Evolutionary conservation across 2,329 filamentous ascomycete genomes (phyloP).

Genomic region (Neofusicoccum ribis): DNA sequence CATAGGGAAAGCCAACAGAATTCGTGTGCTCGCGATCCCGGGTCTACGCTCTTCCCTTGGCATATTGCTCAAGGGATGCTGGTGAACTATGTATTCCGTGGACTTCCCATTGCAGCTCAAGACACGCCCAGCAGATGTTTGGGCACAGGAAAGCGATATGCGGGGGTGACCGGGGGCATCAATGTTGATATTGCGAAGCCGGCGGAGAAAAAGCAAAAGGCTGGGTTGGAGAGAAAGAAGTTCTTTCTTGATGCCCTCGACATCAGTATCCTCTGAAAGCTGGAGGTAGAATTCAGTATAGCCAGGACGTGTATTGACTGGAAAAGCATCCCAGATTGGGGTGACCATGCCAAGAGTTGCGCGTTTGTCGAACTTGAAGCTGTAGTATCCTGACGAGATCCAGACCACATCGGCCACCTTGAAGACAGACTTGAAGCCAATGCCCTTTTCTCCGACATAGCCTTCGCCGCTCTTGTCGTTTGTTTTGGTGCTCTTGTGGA

Average conservation of each 20-base stretch:
- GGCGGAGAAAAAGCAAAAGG: neutral
- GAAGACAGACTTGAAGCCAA: conserved; percentile 41
- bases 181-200: neutral
- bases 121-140: too few relatives aligned
- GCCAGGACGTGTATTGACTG: neutral
- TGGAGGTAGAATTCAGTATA: neutral
- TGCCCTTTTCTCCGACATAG: conserved; percentile 37
- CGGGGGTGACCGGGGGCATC: neutral
- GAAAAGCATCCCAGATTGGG: conserved; percentile 32
- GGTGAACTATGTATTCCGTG: too few relatives aligned
- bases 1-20: neutral
- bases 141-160: neutral
- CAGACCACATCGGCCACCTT: conserved; percentile 42
- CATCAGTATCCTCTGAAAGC: neutral
- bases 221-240: neutral
- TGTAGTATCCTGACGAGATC: conserved; percentile 47
- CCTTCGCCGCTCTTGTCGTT: conserved; percentile 20
- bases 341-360: conserved; percentile 37
- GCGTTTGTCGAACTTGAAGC: conserved; percentile 45
- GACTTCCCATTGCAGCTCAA: too few relatives aligned
- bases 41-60: too few relatives aligned
- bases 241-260: neutral
- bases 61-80: too few relatives aligned
- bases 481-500: conserved; percentile 47
- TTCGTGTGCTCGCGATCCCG: neutral